A percentile compares a stretch with the other conserved stretches of the same genome.
These are phyloP conservation scores for Colletotrichum tabaci DNA, from an alignment of 2,329 filamentous ascomycete genomes.

Conservation along the genomic window DNA sequence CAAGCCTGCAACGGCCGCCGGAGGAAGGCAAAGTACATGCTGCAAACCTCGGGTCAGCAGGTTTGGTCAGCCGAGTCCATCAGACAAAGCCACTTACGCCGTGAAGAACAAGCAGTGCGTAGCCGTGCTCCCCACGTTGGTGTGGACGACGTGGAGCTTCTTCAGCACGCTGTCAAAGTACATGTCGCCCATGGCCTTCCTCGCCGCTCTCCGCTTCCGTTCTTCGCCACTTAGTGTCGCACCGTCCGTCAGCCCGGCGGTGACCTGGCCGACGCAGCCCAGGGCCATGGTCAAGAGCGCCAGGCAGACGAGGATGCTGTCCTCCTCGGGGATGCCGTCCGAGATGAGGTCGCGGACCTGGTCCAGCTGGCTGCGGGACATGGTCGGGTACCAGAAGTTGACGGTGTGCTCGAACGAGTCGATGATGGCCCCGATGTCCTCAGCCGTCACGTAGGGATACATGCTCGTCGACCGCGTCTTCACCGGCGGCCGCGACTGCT, in stretches of 20 bases:
- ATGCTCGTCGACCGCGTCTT: slow-evolving; percentile 52
- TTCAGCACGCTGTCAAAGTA: slow-evolving; percentile 64
- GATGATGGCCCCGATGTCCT: slow-evolving; percentile 59
- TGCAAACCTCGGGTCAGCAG: slow-evolving; percentile 36
- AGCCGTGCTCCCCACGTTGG: slow-evolving; percentile 61
- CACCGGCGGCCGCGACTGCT: slow-evolving; percentile 58
- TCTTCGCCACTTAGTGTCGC: slow-evolving; percentile 46
- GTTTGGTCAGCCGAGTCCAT: not conserved
- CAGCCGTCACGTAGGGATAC: slow-evolving; percentile 58
- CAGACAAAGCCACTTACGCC: slow-evolving; percentile 53
- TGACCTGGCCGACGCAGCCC: slow-evolving; percentile 61
- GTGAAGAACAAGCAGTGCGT: slow-evolving; percentile 66
- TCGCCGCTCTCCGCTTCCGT: slow-evolving; percentile 49
- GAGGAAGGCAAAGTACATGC: slow-evolving; percentile 65
- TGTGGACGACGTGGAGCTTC: slow-evolving; percentile 61
- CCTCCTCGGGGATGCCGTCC: slow-evolving; percentile 53
- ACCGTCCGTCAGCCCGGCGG: slow-evolving; percentile 47
- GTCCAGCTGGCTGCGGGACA: slow-evolving; percentile 57
- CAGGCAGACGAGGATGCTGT: slow-evolving; percentile 57
- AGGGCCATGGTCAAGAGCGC: slow-evolving; percentile 63
- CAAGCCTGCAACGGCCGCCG: slow-evolving; percentile 66
- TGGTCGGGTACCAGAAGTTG: slow-evolving; percentile 69
- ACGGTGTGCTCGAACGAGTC: slow-evolving; percentile 61
- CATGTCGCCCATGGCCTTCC: slow-evolving; percentile 55
- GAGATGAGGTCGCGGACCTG: slow-evolving; percentile 51